Conservation (phyloP, 2,329 filamentous ascomycete species). For the Fusarium metavorans region DNA sequence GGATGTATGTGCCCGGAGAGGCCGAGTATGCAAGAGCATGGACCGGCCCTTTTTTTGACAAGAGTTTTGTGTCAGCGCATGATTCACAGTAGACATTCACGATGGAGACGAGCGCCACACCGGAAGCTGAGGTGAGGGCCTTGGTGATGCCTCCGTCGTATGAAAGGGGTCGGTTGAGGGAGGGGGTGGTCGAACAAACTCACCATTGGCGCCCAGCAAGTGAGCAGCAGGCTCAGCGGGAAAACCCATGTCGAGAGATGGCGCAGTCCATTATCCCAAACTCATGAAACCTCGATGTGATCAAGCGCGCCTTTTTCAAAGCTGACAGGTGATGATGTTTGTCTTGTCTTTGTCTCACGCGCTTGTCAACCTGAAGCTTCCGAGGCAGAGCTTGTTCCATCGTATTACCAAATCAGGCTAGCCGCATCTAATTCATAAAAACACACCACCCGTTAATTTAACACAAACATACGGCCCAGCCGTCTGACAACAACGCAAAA, state of each 20-base stretch:
- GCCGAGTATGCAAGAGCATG: slow-evolving; percentile 81
- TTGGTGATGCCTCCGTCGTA: neutral
- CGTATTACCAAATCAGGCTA: slow-evolving; percentile 24
- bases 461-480: neutral
- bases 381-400: slow-evolving; percentile 26
- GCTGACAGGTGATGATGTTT: neutral
- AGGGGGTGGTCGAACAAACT: slow-evolving; percentile 33
- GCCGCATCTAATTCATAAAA: neutral
- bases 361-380: slow-evolving; percentile 18
- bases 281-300: neutral
- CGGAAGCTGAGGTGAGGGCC: slow-evolving; percentile 20
- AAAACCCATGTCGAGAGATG: slow-evolving; percentile 55
- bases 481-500: neutral
- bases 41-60: slow-evolving; percentile 70
- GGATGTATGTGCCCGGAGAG: slow-evolving; percentile 79
- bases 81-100: neutral
- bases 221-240: slow-evolving; percentile 65
- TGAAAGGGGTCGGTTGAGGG: neutral
- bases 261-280: slow-evolving; percentile 37
- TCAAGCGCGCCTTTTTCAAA: neutral
- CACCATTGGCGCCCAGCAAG: slow-evolving; percentile 70
- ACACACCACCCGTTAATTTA: slow-evolving; percentile 5
- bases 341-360: neutral
- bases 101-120: slow-evolving; percentile 24
- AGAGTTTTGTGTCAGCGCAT: slow-evolving; percentile 25